Evolutionary conservation across 208 protist genomes (phyloP).

Genomic region (Leishmania major): DNA sequence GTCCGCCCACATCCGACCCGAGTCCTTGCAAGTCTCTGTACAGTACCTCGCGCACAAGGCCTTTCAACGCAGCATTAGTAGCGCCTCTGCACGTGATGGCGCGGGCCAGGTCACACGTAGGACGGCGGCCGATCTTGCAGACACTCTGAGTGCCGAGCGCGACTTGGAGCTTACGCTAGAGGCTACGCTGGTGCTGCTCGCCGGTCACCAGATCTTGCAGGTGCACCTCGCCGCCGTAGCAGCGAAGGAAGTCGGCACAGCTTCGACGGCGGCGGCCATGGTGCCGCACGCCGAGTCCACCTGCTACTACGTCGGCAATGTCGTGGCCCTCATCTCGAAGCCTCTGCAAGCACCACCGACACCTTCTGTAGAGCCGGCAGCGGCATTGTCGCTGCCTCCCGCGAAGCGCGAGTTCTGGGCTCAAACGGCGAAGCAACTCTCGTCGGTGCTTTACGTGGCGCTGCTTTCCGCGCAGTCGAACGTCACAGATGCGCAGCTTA

Average conservation of each 20-base stretch:
- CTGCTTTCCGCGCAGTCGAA: constrained; percentile 17
- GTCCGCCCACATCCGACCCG: neutral
- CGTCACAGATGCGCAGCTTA: constrained; percentile 16
- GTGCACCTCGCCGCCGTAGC: constrained; percentile 5
- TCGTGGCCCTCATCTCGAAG: constrained; percentile 3
- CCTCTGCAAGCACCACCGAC: neutral
- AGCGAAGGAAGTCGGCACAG: neutral
- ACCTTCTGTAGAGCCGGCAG: neutral
- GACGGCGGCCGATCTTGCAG: neutral
- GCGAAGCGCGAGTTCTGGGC: constrained; percentile 21
- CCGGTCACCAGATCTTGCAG: constrained; percentile 12
- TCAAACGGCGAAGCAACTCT: constrained; percentile 15
- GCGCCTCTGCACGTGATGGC: neutral
- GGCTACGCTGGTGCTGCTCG: constrained; percentile 19
- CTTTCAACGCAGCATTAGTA: constrained; percentile 6
- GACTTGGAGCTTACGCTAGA: constrained; percentile 32
- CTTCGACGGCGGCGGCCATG: constrained; percentile 17
- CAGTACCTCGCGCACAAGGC: constrained; percentile 29
- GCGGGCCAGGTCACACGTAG: neutral
- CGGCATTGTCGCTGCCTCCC: neutral
- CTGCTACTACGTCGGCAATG: constrained; percentile 11
- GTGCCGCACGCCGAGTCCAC: constrained; percentile 25
- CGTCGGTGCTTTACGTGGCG: constrained; percentile 25
- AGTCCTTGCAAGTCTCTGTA: constrained; percentile 13
- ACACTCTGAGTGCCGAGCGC: constrained; percentile 1